Evolutionary conservation across 371 early-diverging fungal species (phyloP), one percentile per base, ranked within the genome.

Genomic region (Umbelopsis sp.): DNA sequence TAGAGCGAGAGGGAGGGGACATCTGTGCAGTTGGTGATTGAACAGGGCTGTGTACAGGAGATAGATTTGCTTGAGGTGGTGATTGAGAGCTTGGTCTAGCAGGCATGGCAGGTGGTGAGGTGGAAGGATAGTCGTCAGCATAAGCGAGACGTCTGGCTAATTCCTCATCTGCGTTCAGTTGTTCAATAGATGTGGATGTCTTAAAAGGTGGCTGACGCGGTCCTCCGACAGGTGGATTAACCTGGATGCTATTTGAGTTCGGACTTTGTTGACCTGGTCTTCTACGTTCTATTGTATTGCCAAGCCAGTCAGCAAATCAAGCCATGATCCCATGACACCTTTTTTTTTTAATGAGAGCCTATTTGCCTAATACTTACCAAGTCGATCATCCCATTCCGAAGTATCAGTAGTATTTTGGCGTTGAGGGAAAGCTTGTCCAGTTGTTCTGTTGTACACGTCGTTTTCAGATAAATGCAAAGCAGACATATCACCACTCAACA

Each of bases 391-490:
- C 9, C 65, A 45, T 22, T 64, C 71, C 51, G 50, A n/a, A 65
- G 35, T 20, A 24, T 24, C 29, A 14, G 46, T 20, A 29, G 25
- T 46, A 44, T 71, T 62, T 53, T 74, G 62, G 24, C 67, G 22
- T 16, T 62, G 65, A 63, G 16, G 64, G 22, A 32, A 44, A 1
- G 68, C 38, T 44, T 63, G 64, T 44, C 65, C 45, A 25, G 64
- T 51, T 1, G 80, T 83, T 66, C 77, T 70, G 37, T 79, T 73
- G 70, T 83, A 83, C 1, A 83, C 83, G 65, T 83, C 83, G 48
- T 81, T 75, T 41, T 83, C 83, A 7, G 83, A 83, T 41, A 83
- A 70, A 65, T 74, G 78, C 50, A 83, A 69, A n/a, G 83, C 83
- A 11, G 83, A 76, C 68, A 81, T 76, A 67, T 83, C 83, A 22